Percentiles rank a stretch among this genome's conserved stretches.
Conservation (phyloP, 2,329 filamentous ascomycete species). For the Pestalotiopsis sp. region DNA sequence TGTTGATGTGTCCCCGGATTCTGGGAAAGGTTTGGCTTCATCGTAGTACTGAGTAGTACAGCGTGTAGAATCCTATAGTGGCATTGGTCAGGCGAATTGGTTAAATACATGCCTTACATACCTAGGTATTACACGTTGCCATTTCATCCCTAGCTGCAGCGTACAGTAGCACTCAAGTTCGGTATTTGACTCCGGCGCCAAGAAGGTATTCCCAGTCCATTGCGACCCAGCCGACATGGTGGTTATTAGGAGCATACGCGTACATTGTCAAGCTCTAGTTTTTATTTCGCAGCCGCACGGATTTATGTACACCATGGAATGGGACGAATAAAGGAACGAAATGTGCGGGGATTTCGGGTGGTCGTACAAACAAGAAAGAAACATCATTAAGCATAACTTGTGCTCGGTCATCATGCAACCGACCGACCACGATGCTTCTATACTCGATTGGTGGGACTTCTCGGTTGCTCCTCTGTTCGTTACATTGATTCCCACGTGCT, state of each 20-base stretch:
- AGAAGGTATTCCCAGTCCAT: neutral
- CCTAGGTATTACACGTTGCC: neutral
- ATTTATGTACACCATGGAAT: neutral
- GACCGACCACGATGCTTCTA: neutral
- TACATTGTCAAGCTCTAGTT: neutral
- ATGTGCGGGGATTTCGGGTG: neutral
- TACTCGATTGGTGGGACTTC: slow-evolving; percentile 6
- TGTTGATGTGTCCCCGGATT: no score
- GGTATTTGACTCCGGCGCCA: neutral
- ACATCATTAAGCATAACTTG: slow-evolving; percentile 3
- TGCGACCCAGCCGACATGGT: neutral
- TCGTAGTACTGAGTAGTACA: no score
- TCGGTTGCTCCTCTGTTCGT: neutral
- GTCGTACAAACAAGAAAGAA: neutral
- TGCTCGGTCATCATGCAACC: neutral
- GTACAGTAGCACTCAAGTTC: neutral
- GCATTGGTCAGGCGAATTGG: neutral
- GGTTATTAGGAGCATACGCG: neutral
- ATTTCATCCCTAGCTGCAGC: neutral
- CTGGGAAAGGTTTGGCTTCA: no score
- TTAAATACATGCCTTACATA: neutral
- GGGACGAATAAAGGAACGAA: neutral
- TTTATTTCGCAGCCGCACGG: neutral
- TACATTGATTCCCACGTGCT: neutral
- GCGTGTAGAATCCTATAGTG: neutral